A percentile compares a stretch with the other conserved stretches of the same genome.
These are phyloP conservation scores for Abrus precatorius DNA, from an alignment of 306 rosid species.

Conservation along the genomic window DNA sequence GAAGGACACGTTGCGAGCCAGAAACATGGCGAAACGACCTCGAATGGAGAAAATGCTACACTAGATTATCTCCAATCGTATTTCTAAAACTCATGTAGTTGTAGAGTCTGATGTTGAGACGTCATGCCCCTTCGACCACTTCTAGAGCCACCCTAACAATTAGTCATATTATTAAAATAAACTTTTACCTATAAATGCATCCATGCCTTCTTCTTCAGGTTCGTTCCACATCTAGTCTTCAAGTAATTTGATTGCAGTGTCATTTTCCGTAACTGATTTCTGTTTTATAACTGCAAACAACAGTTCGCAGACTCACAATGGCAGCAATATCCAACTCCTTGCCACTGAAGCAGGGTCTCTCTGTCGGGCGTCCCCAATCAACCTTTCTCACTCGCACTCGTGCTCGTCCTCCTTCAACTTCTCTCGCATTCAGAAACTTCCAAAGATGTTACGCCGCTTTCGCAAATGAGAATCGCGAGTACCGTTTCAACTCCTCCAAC, in stretches of 20 bases:
- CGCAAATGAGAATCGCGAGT: constrained; percentile 85
- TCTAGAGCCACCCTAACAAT: constrained; percentile 52
- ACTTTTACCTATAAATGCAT: constrained; percentile 29
- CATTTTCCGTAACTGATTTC: constrained; percentile 51
- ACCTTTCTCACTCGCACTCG: constrained; percentile 26
- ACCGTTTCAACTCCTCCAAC: constrained; percentile 31
- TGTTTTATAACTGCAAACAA: constrained; percentile 32
- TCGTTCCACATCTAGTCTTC: constrained; percentile 29
- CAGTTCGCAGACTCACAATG: constrained; percentile 69
- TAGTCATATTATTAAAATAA: background rate
- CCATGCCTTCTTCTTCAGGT: constrained; percentile 52
- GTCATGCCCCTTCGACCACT: constrained; percentile 57
- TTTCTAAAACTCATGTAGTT: background rate
- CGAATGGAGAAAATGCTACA: constrained; percentile 36
- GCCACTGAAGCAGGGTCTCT: constrained; percentile 63
- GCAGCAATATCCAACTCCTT: constrained; percentile 61
- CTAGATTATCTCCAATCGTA: constrained; percentile 38
- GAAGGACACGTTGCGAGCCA: background rate
- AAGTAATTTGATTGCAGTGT: constrained; percentile 36
- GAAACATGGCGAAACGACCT: constrained; percentile 14
- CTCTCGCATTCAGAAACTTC: constrained; percentile 56
- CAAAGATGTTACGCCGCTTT: constrained; percentile 73
- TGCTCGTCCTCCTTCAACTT: constrained; percentile 51
- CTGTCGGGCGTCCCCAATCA: constrained; percentile 58
- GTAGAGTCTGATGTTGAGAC: background rate